Percentiles rank a stretch among this genome's conserved stretches.
These are phyloP conservation scores for Penicillium coprophilum DNA, from an alignment of 495 filamentous ascomycete genomes.

Conservation along the genomic window DNA sequence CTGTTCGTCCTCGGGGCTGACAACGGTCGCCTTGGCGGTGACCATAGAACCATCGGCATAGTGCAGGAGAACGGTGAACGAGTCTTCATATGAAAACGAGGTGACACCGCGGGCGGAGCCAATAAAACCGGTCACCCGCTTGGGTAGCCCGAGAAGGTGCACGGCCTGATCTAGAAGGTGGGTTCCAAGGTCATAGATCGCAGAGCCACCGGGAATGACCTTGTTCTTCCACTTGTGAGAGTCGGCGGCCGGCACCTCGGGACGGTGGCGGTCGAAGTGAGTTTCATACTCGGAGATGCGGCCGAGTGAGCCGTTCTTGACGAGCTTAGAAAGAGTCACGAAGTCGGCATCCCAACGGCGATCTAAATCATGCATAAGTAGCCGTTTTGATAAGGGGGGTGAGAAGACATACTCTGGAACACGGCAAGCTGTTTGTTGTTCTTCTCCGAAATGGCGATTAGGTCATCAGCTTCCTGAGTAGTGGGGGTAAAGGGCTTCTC, in stretches of 20 bases:
- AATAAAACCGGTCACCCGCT: slow-evolving; percentile 65
- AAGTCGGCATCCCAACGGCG: slow-evolving; percentile 86
- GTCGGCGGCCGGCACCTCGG: slow-evolving; percentile 47
- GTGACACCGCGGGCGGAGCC: slow-evolving; percentile 61
- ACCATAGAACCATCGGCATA: slow-evolving; percentile 61
- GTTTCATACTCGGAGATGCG: slow-evolving; percentile 77
- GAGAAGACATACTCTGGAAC: slow-evolving; percentile 64
- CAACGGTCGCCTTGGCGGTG: slow-evolving; percentile 67
- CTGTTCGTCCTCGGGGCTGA: slow-evolving; percentile 69
- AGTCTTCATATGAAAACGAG: slow-evolving; percentile 62
- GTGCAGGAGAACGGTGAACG: slow-evolving; percentile 65
- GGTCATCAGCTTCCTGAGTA: slow-evolving; percentile 64
- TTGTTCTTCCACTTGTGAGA: slow-evolving; percentile 69
- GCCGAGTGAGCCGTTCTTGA: slow-evolving; percentile 57
- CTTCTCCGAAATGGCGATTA: slow-evolving; percentile 64
- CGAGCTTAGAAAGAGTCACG: slow-evolving; percentile 65
- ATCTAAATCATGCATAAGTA: slow-evolving; percentile 40
- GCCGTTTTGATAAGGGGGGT: not conserved
- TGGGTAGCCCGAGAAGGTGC: slow-evolving; percentile 74
- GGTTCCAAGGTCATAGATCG: slow-evolving; percentile 78
- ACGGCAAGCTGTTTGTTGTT: slow-evolving; percentile 66
- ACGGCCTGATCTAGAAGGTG: slow-evolving; percentile 83
- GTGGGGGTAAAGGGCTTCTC: slow-evolving; percentile 90
- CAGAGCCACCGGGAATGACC: slow-evolving; percentile 65
- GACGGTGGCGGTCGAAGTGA: slow-evolving; percentile 80